A percentile compares a stretch with the other conserved stretches of the same genome.
Evolutionary conservation across 2,329 filamentous ascomycete species (phyloP).

Genomic region (Ophiostoma himal-ulmi): DNA sequence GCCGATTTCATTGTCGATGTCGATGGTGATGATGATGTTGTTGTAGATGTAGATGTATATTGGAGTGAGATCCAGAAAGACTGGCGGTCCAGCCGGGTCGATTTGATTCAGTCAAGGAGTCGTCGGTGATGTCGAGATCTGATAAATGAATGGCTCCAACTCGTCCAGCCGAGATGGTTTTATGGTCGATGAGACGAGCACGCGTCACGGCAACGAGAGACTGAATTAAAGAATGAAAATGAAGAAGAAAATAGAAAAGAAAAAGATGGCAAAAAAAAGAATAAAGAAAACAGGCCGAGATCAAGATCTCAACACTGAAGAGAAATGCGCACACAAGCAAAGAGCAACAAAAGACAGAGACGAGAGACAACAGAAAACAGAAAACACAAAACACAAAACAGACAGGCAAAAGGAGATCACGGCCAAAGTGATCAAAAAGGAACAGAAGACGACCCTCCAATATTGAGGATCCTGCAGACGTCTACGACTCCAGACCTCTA

Average conservation of each 20-base stretch:
- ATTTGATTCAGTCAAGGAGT: not conserved
- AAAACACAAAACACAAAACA: not conserved
- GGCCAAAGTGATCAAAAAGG: too few species aligned
- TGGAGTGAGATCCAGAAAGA: not conserved
- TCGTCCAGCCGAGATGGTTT: conserved; percentile 7
- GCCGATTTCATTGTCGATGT: not conserved
- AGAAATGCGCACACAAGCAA: not conserved
- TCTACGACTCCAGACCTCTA: too few species aligned
- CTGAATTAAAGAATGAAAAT: not conserved
- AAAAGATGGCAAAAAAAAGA: not conserved
- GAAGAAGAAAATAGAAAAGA: not conserved
- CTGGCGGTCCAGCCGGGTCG: conserved; percentile 4
- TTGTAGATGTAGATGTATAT: not conserved
- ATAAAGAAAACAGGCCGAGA: not conserved
- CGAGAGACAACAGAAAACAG: not conserved
- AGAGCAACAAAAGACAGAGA: not conserved
- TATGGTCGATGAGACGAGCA: not conserved
- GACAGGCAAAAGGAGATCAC: not conserved
- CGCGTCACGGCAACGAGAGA: not conserved
- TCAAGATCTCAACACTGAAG: not conserved
- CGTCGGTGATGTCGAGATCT: not conserved
- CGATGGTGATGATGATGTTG: not conserved
- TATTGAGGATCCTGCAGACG: not conserved
- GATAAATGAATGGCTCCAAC: conserved; percentile 1
- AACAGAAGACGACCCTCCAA: not conserved